These are phyloP conservation scores for Pyricularia sp. DNA, from an alignment of 2,329 filamentous ascomycete species.

Conservation along the genomic window DNA sequence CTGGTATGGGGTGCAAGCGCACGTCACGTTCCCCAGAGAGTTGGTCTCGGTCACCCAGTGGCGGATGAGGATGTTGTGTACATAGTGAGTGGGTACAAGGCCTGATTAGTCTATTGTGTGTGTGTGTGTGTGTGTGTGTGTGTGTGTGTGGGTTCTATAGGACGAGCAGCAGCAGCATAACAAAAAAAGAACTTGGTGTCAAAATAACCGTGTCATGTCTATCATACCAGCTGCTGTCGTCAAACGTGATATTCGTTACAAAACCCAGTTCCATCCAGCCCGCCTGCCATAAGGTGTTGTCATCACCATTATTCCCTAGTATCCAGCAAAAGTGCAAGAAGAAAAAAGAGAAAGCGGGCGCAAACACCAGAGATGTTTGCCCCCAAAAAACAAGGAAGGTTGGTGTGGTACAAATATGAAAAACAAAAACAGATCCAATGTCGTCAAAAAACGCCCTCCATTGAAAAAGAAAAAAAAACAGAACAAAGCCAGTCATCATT, in stretches of 20 bases:
- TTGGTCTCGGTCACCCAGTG: slow-evolving; percentile 76
- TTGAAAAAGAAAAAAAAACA: background rate
- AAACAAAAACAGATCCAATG: background rate
- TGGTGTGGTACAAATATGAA: background rate
- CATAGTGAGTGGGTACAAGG: slow-evolving; percentile 56
- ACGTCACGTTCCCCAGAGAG: slow-evolving; percentile 85
- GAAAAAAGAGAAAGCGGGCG: background rate
- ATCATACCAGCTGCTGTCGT: slow-evolving; percentile 1
- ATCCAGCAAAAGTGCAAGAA: background rate
- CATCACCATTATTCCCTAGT: background rate
- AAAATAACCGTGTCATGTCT: background rate
- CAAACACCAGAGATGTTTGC: background rate
- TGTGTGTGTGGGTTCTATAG: background rate
- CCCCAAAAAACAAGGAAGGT: background rate
- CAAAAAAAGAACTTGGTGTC: background rate
- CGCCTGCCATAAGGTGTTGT: background rate
- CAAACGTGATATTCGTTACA: background rate
- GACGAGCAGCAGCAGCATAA: background rate
- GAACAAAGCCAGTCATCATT: background rate
- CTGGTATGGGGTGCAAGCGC: slow-evolving; percentile 97
- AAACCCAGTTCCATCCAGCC: background rate
- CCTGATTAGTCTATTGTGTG: slow-evolving; percentile 26
- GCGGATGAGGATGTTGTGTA: slow-evolving; percentile 60
- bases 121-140: too few relatives aligned
- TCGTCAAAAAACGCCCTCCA: background rate